Conservation (phyloP, 2,329 filamentous ascomycete genomes). For the Trichophyton mentagrophytes region DNA sequence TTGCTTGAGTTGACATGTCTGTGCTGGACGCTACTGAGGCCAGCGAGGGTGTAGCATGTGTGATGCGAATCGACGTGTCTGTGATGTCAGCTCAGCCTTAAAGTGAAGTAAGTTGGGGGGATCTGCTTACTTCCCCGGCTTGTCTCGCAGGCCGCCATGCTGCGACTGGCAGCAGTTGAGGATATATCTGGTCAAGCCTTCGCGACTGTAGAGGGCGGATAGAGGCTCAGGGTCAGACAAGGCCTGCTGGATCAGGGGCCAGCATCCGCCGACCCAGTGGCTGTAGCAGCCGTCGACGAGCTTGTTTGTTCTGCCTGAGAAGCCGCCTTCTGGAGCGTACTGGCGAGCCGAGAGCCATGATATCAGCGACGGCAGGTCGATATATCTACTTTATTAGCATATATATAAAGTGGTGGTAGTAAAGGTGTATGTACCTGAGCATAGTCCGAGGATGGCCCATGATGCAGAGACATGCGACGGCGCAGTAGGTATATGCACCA, state of each 20-base stretch:
- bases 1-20: constrained; percentile 9
- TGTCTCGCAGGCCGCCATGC: constrained; percentile 76
- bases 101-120: constrained; percentile 1
- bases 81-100: background rate
- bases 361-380: constrained; percentile 64
- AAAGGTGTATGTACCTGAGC: constrained; percentile 47
- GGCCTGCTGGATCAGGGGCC: constrained; percentile 76
- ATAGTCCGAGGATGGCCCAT: constrained; percentile 64
- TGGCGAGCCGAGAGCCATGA: constrained; percentile 85
- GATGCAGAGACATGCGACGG: constrained; percentile 75
- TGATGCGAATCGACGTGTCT: constrained; percentile 80
- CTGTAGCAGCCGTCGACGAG: constrained; percentile 96
- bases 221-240: constrained; percentile 25
- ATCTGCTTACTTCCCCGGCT: constrained; percentile 66
- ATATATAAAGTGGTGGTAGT: constrained; percentile 9
- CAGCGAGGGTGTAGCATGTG: constrained; percentile 79
- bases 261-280: constrained; percentile 94
- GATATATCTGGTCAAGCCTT: constrained; percentile 80
- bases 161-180: constrained; percentile 72
- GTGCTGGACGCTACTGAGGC: constrained; percentile 72
- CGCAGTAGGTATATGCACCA: constrained; percentile 93
- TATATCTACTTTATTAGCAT: constrained; percentile 41
- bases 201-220: constrained; percentile 55
- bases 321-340: constrained; percentile 80
- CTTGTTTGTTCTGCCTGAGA: constrained; percentile 91